Conservation (phyloP, 768 basidiomycete species). For the Rhizopogon sp. region DNA sequence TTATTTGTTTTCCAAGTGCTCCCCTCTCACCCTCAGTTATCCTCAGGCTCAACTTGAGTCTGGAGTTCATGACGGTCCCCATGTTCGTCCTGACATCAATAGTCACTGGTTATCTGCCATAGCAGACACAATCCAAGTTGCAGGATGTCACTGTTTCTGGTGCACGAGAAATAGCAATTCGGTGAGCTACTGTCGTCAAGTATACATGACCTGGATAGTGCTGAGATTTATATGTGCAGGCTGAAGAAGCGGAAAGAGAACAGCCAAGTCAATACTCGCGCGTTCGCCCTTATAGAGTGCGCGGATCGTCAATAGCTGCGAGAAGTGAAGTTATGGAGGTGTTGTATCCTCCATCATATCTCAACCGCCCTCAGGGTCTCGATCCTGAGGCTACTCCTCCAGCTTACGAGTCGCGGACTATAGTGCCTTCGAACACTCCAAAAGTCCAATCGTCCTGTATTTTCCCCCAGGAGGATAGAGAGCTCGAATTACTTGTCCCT, state of each 20-base stretch:
- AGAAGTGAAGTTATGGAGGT: conserved; percentile 18
- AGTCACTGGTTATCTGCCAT: conserved; percentile 6
- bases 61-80: background rate
- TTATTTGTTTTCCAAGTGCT: background rate
- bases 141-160: conserved; percentile 6
- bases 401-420: conserved; percentile 7
- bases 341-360: conserved; percentile 21
- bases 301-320: conserved; percentile 10
- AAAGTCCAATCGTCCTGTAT: background rate
- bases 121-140: conserved; percentile 6
- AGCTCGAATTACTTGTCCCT: background rate
- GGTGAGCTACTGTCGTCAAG: conserved; percentile 2
- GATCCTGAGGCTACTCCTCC: conserved; percentile 13
- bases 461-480: background rate
- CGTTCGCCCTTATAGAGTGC: background rate
- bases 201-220: too few relatives aligned
- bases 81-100: background rate
- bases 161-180: background rate
- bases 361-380: conserved; percentile 2
- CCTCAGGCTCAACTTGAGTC: background rate
- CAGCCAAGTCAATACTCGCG: background rate
- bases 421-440: background rate
- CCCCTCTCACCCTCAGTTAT: background rate
- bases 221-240: conserved; percentile 12
- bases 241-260: background rate